Evolutionary conservation across 129 eudicot genomes (phyloP).

Genomic region (Cynara cardunculus): DNA sequence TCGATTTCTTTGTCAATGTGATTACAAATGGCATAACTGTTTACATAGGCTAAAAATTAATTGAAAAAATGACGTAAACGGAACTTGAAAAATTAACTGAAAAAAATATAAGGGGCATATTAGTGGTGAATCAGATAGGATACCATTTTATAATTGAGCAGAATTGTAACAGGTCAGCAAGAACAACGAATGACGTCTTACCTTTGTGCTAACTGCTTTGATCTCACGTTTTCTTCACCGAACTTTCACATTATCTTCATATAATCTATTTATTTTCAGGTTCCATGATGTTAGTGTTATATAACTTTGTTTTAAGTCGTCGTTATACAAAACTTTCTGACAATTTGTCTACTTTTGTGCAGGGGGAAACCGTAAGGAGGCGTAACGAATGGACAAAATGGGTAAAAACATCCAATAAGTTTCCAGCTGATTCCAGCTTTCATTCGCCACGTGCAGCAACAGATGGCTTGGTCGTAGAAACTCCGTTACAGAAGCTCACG

Average conservation of each 20-base stretch:
- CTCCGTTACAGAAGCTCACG: slow-evolving; percentile 32
- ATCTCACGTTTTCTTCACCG: no score
- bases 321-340: neutral
- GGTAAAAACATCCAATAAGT: slow-evolving; percentile 12
- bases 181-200: no score
- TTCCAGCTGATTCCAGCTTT: slow-evolving; percentile 11
- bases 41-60: no score
- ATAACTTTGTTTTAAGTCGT: neutral
- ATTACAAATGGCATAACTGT: neutral
- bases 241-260: no score
- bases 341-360: neutral
- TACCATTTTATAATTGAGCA: no score
- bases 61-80: neutral
- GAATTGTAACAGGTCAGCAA: no score
- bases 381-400: slow-evolving; percentile 48
- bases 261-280: neutral
- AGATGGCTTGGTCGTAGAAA: slow-evolving; percentile 13
- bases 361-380: slow-evolving; percentile 55
- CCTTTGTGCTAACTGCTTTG: no score
- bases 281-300: neutral
- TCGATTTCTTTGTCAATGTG: neutral
- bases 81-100: neutral
- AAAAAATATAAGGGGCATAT: no score
- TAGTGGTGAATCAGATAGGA: no score
- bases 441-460: slow-evolving; percentile 11